Conservation (phyloP, 306 rosid species). For the Prinsepia uniflora region DNA sequence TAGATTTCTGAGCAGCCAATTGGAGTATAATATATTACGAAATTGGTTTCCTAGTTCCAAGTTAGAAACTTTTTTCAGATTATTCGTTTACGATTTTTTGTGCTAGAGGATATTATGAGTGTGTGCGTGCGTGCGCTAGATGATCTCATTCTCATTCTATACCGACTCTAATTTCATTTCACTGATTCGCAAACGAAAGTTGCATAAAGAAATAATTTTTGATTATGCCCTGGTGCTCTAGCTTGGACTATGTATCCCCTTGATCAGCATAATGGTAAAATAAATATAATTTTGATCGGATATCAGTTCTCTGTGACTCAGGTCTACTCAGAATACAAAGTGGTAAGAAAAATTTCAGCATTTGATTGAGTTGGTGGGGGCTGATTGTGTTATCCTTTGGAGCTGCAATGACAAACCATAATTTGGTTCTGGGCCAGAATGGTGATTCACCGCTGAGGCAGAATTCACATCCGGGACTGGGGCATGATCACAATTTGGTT, state of each 20-base stretch:
- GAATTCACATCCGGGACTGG: conserved; percentile 10
- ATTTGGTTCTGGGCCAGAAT: conserved; percentile 26
- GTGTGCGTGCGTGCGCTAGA: neutral
- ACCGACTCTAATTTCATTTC: neutral
- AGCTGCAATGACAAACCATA: conserved; percentile 32
- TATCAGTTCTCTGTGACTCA: conserved; percentile 6
- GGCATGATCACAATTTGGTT: conserved; percentile 22
- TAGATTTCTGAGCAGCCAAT: neutral
- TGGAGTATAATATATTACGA: neutral
- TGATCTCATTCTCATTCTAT: neutral
- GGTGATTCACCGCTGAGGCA: conserved; percentile 10
- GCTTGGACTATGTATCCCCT: neutral
- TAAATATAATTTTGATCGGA: neutral
- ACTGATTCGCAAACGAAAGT: neutral
- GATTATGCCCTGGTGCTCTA: conserved; percentile 8
- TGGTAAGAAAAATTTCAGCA: conserved; percentile 2
- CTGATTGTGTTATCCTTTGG: neutral
- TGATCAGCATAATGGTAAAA: neutral
- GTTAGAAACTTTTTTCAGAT: neutral
- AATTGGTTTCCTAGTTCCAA: neutral
- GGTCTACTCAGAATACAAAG: conserved; percentile 13
- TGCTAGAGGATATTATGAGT: neutral
- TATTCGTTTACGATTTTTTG: neutral
- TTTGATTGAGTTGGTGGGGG: conserved; percentile 6
- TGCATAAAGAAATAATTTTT: neutral